These are phyloP conservation scores for Rhizopus stolonifer DNA, from an alignment of 371 early-diverging fungal species.

Conservation along the genomic window DNA sequence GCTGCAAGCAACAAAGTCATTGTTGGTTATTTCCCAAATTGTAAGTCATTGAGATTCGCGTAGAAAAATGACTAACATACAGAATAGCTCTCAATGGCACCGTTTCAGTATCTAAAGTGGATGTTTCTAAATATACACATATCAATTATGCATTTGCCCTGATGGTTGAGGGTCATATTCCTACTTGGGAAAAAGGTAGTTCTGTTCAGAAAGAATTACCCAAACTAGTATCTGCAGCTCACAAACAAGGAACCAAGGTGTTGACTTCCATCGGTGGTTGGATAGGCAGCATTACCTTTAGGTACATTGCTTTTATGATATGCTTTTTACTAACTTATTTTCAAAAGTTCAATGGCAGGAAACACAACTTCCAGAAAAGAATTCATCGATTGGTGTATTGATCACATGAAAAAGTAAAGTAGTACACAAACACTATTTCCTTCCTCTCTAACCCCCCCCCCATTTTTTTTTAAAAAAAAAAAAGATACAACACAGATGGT, in stretches of 20 bases:
- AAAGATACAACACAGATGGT: constrained; percentile 33
- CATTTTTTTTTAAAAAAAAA: not conserved
- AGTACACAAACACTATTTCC: not conserved
- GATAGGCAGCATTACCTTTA: constrained; percentile 67
- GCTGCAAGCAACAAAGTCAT: too few species aligned
- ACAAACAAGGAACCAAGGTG: constrained; percentile 47
- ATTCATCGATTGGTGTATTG: constrained; percentile 43
- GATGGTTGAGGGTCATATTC: constrained; percentile 24
- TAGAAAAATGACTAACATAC: too few species aligned
- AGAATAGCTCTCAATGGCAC: too few species aligned
- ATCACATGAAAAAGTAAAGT: constrained; percentile 23
- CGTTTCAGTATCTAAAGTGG: constrained; percentile 48
- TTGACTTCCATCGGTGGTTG: constrained; percentile 70
- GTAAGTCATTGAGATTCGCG: too few species aligned
- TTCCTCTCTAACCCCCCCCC: too few species aligned
- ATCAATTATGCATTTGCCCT: constrained; percentile 58
- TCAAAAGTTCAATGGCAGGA: constrained; percentile 34
- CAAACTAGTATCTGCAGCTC: constrained; percentile 48
- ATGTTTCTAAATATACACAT: constrained; percentile 51
- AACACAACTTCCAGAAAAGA: constrained; percentile 33
- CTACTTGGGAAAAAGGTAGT: constrained; percentile 32
- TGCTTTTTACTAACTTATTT: not conserved
- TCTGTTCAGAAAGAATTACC: constrained; percentile 24
- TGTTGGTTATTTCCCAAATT: too few species aligned
- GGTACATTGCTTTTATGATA: constrained; percentile 18